A percentile compares a stretch with the other conserved stretches of the same genome.
Conservation (phyloP, 148 eudicot genomes). For the Amaranthus palmeri region DNA sequence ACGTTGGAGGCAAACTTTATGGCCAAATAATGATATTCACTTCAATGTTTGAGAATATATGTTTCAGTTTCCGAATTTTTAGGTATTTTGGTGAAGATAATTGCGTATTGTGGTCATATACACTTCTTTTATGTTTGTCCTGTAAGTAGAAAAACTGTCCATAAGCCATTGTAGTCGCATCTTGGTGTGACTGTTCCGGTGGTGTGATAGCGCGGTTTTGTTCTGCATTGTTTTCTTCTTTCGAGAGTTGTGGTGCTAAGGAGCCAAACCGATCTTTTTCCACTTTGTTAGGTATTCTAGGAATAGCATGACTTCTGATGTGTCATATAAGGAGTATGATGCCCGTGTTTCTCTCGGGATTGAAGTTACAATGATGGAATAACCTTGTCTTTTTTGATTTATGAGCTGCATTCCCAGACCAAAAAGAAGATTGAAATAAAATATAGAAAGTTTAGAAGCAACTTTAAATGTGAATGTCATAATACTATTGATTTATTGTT, state of each 20-base stretch:
- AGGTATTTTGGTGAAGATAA: too few relatives aligned
- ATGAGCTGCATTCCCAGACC: slow-evolving; percentile 27
- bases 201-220: background rate
- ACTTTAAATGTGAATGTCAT: background rate
- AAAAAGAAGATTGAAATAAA: background rate
- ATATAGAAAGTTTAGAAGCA: background rate
- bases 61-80: background rate
- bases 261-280: slow-evolving; percentile 24
- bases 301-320: slow-evolving; percentile 43
- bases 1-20: slow-evolving; percentile 1
- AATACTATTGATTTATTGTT: too few relatives aligned
- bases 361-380: slow-evolving; percentile 46
- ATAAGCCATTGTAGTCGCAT: background rate
- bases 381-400: slow-evolving; percentile 39
- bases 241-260: background rate
- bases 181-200: background rate
- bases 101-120: background rate
- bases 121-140: background rate
- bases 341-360: slow-evolving; percentile 48
- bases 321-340: slow-evolving; percentile 36
- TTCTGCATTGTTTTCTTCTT: background rate
- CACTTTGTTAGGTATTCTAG: slow-evolving; percentile 37
- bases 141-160: background rate
- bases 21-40: background rate
- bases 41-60: background rate